These are phyloP conservation scores for Aphanocladium album DNA, from an alignment of 2,329 filamentous ascomycete genomes.

Conservation along the genomic window DNA sequence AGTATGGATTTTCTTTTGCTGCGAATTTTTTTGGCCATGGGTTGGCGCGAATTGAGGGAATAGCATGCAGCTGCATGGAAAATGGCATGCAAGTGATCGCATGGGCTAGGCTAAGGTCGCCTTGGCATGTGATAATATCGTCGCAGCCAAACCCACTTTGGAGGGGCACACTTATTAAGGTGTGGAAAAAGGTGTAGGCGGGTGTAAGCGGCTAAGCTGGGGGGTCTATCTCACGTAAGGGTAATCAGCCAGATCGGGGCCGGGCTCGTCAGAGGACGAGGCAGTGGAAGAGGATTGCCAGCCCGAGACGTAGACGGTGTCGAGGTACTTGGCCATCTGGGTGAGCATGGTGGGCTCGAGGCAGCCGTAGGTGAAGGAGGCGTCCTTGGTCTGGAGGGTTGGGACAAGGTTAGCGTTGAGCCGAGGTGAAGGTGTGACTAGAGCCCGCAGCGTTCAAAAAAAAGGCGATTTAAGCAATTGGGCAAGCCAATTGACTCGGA, in stretches of 20 bases:
- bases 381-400: constrained; percentile 62
- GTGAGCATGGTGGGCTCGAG: constrained; percentile 97
- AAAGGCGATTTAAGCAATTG: background rate
- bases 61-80: background rate
- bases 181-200: constrained; percentile 1
- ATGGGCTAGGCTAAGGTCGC: background rate
- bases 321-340: constrained; percentile 98
- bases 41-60: background rate
- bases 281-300: constrained; percentile 99
- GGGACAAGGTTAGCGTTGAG: constrained; percentile 1
- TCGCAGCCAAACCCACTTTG: constrained; percentile 10
- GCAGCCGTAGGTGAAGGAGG: constrained; percentile 94
- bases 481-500: constrained; percentile 1
- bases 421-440: background rate
- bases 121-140: constrained; percentile 14
- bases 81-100: background rate
- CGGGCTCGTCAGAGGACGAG: constrained; percentile 90
- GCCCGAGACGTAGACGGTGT: constrained; percentile 97
- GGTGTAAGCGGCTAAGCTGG: constrained; percentile 10
- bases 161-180: constrained; percentile 11
- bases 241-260: constrained; percentile 96
- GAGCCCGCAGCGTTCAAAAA: background rate
- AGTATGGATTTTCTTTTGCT: background rate
- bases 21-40: too few species aligned
- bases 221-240: constrained; percentile 58